Base-by-base conservation (phyloP, 331 rosid species). In the Cucumis variabilis region DNA sequence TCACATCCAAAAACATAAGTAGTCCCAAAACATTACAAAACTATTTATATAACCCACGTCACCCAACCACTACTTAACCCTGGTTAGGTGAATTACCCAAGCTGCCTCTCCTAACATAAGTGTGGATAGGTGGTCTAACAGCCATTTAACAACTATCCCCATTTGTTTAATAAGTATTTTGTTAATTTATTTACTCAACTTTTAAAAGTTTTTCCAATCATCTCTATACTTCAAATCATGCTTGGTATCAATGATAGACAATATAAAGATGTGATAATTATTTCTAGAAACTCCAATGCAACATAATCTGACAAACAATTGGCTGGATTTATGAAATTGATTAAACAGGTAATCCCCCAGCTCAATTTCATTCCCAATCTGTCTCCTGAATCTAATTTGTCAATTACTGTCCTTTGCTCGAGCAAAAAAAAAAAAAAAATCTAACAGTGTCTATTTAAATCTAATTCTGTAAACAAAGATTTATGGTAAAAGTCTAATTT, bases 191-290 rank as follows among this genome's bases (percentile, higher is more conserved):
- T 71, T 71, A 28, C 48, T 33, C 4, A 72, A 33, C 78, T 17
- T 72, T 9, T 3, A 33, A 72, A 33, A 72, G 14, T 30, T 72
- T 33, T 14, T 20, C n/a, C 1, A 33, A 72, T 72, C 51, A 72
- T 72, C 51, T 72, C 78, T 71, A 30, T 23, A 71, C 48, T 30
- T 33, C 78, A 72, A 33, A 72, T 72, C 78, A 72, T 72, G 78
- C 50, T 72, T 72, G 78, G 7, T 33, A 33, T 33, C 78, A 28
- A 71, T 71, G 77, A 37, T 71, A 7, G 50, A 30, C 77, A 20
- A 30, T 30, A 71, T 28, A 28, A 23, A 71, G 77, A 30, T 17
- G n/a, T 71, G 23, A 71, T 48, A 71, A 71, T 27, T 11, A 73
- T 37, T 73, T 73, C 53, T 37, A 1, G 27, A 73, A 37, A 73